phyloP scores from a whole-genome alignment of 495 filamentous ascomycete genomes.

The Xylaria acuta region DNA sequence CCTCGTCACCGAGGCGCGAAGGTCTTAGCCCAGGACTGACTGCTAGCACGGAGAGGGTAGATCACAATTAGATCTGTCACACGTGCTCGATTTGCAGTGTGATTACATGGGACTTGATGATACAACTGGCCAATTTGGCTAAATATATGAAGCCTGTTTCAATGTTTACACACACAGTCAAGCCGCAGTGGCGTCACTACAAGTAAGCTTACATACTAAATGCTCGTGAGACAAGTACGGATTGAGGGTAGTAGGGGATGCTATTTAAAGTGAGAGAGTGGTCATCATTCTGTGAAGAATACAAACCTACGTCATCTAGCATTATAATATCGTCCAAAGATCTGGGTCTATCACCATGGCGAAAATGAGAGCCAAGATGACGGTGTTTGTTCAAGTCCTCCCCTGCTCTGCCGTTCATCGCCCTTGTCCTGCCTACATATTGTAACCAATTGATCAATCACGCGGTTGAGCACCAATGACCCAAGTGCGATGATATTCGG shows the following conservation, averaged over 20 bases:
- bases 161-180: background rate
- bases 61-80: too few species aligned
- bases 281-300: background rate
- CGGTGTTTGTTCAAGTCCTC: background rate
- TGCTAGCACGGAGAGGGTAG: too few species aligned
- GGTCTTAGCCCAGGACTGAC: too few species aligned
- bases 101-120: background rate
- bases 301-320: background rate
- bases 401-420: background rate
- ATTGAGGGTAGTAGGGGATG: background rate
- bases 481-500: background rate
- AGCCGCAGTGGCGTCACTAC: background rate
- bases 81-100: too few species aligned
- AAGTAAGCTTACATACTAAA: background rate
- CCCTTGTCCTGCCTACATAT: background rate
- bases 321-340: background rate
- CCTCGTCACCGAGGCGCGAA: too few species aligned
- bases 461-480: background rate
- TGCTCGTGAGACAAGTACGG: background rate
- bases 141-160: background rate
- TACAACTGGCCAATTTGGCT: background rate
- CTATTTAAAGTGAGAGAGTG: background rate
- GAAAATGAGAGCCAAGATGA: background rate
- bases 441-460: constrained; percentile 1
- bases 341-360: background rate